Evolutionary conservation across 2,329 filamentous ascomycete genomes (phyloP).

Genomic region (Escovopsis sp.): DNA sequence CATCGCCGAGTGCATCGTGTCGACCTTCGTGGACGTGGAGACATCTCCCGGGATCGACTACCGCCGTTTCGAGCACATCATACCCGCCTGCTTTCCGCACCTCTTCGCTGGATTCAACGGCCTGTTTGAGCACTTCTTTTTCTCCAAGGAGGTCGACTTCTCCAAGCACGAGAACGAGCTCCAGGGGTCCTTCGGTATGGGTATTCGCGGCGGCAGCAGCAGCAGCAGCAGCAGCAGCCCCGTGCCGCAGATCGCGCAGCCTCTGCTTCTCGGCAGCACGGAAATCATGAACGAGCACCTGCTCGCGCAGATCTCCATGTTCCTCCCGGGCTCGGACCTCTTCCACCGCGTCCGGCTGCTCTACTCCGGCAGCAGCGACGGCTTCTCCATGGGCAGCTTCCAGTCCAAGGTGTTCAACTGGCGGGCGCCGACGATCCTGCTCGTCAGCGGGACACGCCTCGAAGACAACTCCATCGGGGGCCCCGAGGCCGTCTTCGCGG

Average conservation of each 20-base stretch:
- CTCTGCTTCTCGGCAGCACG: slow-evolving; percentile 34
- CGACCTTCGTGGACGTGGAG: slow-evolving; percentile 50
- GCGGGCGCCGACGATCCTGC: slow-evolving; percentile 56
- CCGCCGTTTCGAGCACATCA: slow-evolving; percentile 41
- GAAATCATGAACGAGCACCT: slow-evolving; percentile 50
- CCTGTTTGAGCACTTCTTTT: slow-evolving; percentile 62
- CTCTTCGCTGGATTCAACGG: slow-evolving; percentile 53
- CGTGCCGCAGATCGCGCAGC: slow-evolving; percentile 21
- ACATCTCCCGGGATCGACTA: slow-evolving; percentile 47
- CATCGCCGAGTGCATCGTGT: slow-evolving; percentile 49
- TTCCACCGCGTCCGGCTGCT: slow-evolving; percentile 51
- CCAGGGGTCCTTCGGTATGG: too few relatives aligned
- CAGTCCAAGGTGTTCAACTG: slow-evolving; percentile 64
- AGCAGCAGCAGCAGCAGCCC: slow-evolving; percentile 5
- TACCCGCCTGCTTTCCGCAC: slow-evolving; percentile 46
- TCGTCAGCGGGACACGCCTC: slow-evolving; percentile 51
- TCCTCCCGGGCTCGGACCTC: slow-evolving; percentile 47
- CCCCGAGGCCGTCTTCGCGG: slow-evolving; percentile 40
- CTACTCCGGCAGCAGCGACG: slow-evolving; percentile 54
- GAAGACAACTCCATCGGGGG: slow-evolving; percentile 30
- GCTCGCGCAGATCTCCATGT: slow-evolving; percentile 58
- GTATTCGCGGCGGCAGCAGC: too few relatives aligned
- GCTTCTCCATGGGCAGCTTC: slow-evolving; percentile 65
- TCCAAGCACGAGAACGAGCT: slow-evolving; percentile 30
- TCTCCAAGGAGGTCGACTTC: slow-evolving; percentile 55